A percentile compares a stretch with the other conserved stretches of the same genome.
Evolutionary conservation across 31 red algal genomes (phyloP).

Genomic region (Porphyra umbilicalis): DNA sequence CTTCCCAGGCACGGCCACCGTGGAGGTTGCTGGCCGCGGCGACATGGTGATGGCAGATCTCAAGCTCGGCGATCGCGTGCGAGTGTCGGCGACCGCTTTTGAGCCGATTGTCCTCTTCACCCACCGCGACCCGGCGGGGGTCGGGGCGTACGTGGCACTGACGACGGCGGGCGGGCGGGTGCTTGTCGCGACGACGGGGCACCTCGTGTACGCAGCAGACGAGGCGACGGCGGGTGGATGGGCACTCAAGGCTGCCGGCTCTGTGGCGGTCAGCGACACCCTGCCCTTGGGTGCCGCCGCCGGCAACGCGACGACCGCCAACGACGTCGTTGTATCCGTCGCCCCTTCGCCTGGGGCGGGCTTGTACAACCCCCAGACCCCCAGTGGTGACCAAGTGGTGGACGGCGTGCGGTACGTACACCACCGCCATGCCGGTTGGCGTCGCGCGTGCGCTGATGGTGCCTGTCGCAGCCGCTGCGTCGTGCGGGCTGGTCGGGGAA

Average conservation of each 20-base stretch:
- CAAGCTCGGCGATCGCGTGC: constrained; percentile 35
- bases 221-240: neutral
- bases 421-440: neutral
- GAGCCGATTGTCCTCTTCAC: neutral
- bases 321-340: constrained; percentile 10
- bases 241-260: neutral
- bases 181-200: neutral
- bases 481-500: neutral
- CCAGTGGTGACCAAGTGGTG: constrained; percentile 4
- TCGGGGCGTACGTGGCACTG: neutral
- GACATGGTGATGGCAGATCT: constrained; percentile 24
- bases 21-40: constrained; percentile 20
- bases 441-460: neutral
- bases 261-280: neutral
- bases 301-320: constrained; percentile 4
- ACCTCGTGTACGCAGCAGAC: neutral
- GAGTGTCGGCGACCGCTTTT: neutral
- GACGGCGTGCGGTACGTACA: constrained; percentile 11
- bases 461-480: neutral
- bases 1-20: constrained; percentile 45
- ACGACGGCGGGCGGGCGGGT: neutral
- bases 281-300: neutral
- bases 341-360: neutral
- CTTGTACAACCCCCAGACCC: constrained; percentile 23
- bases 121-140: neutral